These are phyloP conservation scores for Glycine latifolia DNA, from an alignment of 306 rosid species.

Conservation along the genomic window DNA sequence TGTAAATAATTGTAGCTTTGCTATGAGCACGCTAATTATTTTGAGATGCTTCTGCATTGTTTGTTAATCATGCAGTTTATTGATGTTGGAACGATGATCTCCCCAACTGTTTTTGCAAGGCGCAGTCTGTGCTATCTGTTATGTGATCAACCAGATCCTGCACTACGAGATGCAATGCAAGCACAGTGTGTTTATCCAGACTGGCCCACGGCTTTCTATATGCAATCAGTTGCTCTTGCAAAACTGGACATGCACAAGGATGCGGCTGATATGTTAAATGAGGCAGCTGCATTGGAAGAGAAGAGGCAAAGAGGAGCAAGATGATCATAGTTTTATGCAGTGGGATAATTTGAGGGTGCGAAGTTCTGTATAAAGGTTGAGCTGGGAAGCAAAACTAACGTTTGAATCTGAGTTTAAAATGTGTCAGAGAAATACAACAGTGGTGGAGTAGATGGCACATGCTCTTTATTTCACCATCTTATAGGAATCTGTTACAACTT, in stretches of 20 bases:
- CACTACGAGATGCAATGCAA: conserved; percentile 98
- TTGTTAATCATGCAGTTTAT: conserved; percentile 74
- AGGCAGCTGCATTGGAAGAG: conserved; percentile 91
- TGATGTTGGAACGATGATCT: conserved; percentile 91
- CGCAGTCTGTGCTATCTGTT: conserved; percentile 94
- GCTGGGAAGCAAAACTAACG: conserved; percentile 62
- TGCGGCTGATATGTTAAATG: conserved; percentile 93
- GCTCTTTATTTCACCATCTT: conserved; percentile 49
- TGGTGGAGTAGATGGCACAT: conserved; percentile 52
- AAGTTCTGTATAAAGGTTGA: conserved; percentile 80
- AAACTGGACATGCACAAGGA: conserved; percentile 97
- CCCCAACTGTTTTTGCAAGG: conserved; percentile 94
- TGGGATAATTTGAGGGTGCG: conserved; percentile 52
- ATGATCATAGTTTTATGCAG: conserved; percentile 51
- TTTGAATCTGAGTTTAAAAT: conserved; percentile 52
- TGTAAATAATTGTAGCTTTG: conserved; percentile 28
- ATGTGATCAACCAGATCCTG: conserved; percentile 91
- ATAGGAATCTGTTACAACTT: conserved; percentile 51
- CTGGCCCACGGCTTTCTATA: conserved; percentile 96
- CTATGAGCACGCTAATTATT: conserved; percentile 17
- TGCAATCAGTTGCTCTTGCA: conserved; percentile 98
- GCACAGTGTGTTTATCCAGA: conserved; percentile 94
- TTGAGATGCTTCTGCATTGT: conserved; percentile 12
- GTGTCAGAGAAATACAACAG: conserved; percentile 52
- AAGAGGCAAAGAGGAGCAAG: conserved; percentile 85